Conservation (phyloP, 371 early-diverging fungal genomes). For the Sanchytrium tribonematis region DNA sequence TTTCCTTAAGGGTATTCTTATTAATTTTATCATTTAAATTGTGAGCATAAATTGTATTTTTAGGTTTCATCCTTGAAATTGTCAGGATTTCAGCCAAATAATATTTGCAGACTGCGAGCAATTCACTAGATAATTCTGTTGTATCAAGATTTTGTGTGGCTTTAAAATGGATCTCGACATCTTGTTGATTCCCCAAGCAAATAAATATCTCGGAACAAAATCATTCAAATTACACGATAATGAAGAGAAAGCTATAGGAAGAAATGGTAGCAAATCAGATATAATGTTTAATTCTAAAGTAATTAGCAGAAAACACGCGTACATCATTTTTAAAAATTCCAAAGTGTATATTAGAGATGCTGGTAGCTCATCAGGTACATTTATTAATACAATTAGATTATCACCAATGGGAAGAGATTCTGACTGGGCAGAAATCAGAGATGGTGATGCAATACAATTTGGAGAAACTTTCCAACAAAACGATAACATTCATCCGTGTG, state of each 20-base stretch:
- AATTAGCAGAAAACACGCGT: not conserved
- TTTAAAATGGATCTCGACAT: not conserved
- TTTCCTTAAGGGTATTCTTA: slow-evolving; percentile 32
- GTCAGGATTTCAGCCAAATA: no score
- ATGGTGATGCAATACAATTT: not conserved
- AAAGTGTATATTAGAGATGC: not conserved
- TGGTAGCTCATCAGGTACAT: not conserved
- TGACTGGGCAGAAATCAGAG: not conserved
- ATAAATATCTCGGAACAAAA: not conserved
- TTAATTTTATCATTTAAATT: slow-evolving; percentile 4
- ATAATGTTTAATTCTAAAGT: not conserved
- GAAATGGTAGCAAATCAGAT: not conserved
- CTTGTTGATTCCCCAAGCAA: not conserved
- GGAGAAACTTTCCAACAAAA: not conserved
- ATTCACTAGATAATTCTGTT: no score
- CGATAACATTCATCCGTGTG: not conserved
- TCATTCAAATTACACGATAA: not conserved
- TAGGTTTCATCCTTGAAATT: not conserved
- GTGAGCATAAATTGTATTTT: not conserved
- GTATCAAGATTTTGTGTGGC: no score
- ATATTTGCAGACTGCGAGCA: no score
- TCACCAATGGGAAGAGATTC: not conserved
- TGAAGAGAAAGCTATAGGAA: not conserved
- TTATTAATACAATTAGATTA: not conserved
- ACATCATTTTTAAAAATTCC: not conserved